Percentiles rank a stretch among this genome's conserved stretches.
phyloP scores from a whole-genome alignment of 1,284 basidiomycete species.

The Cutaneotrichosporon cyanovorans region DNA sequence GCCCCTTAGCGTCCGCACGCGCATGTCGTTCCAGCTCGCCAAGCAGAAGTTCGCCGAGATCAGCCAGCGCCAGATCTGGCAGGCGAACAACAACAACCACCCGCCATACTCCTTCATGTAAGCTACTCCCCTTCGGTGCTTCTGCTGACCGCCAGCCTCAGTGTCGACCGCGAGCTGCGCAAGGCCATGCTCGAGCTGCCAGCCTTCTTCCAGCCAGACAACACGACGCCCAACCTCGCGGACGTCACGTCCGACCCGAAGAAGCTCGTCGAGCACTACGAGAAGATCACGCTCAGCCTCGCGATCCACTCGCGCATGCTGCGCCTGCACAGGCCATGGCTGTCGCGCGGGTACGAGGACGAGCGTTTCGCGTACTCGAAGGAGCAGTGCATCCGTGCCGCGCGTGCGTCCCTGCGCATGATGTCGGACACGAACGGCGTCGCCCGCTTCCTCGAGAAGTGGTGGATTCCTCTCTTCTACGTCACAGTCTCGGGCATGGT shows the following conservation, averaged over 20 bases:
- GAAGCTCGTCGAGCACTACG: slow-evolving; percentile 43
- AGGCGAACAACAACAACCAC: slow-evolving; percentile 44
- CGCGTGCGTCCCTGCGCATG: slow-evolving; percentile 43
- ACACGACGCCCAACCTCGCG: slow-evolving; percentile 12
- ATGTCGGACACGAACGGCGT: slow-evolving; percentile 40
- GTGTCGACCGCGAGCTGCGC: slow-evolving; percentile 43
- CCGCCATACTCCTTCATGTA: slow-evolving; percentile 46
- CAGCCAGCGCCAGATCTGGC: slow-evolving; percentile 45
- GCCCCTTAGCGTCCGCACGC: slow-evolving; percentile 40
- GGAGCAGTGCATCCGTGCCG: slow-evolving; percentile 46
- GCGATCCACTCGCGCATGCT: slow-evolving; percentile 46
- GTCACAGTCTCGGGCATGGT: slow-evolving; percentile 45
- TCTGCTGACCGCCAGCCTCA: slow-evolving; percentile 2
- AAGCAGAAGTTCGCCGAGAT: slow-evolving; percentile 44
- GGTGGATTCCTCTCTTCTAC: slow-evolving; percentile 46
- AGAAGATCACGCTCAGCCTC: slow-evolving; percentile 45
- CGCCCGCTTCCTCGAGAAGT: slow-evolving; percentile 45
- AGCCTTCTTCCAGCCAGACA: slow-evolving; percentile 43
- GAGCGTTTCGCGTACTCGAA: slow-evolving; percentile 45
- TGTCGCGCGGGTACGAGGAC: slow-evolving; percentile 42
- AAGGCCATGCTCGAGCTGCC: slow-evolving; percentile 46
- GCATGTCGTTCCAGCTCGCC: slow-evolving; percentile 47
- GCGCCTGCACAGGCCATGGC: slow-evolving; percentile 43
- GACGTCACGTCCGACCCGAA: slow-evolving; percentile 32
- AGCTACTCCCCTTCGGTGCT: slow-evolving; percentile 6